Percentiles rank a stretch among this genome's conserved stretches.
Conservation (phyloP, 768 basidiomycete genomes). For the Auricularia heimuer region DNA sequence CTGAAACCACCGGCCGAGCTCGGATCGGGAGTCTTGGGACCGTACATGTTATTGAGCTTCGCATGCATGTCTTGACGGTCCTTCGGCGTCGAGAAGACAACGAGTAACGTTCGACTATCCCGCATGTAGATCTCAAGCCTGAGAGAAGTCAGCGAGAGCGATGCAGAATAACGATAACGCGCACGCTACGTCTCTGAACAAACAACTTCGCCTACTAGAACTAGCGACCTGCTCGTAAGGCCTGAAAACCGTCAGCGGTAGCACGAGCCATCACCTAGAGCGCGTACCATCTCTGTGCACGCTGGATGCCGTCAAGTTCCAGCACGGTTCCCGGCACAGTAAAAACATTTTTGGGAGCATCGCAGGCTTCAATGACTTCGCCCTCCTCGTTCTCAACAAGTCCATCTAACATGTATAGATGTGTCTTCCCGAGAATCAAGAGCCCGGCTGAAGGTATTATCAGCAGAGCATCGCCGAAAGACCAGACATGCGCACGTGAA, state of each 20-base stretch:
- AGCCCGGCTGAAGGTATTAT: slow-evolving; percentile 52
- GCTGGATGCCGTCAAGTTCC: slow-evolving; percentile 68
- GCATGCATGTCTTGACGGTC: slow-evolving; percentile 48
- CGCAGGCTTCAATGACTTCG: slow-evolving; percentile 78
- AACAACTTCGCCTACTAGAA: slow-evolving; percentile 71
- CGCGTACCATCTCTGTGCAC: slow-evolving; percentile 71
- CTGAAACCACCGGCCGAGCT: slow-evolving; percentile 39
- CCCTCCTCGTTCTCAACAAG: slow-evolving; percentile 79
- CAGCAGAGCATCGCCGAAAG: background rate
- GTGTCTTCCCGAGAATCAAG: slow-evolving; percentile 74
- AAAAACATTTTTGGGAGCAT: slow-evolving; percentile 73
- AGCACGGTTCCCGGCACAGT: slow-evolving; percentile 79
- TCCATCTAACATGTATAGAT: slow-evolving; percentile 86
- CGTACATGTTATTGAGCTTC: slow-evolving; percentile 7
- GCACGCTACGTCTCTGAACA: slow-evolving; percentile 88
- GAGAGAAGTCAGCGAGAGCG: background rate
- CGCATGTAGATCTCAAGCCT: slow-evolving; percentile 90
- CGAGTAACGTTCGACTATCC: slow-evolving; percentile 78
- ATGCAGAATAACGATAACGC: slow-evolving; percentile 18
- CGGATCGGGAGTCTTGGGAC: slow-evolving; percentile 20
- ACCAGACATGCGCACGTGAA: slow-evolving; percentile 51
- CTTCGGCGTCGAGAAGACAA: slow-evolving; percentile 67
- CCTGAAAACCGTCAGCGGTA: slow-evolving; percentile 34
- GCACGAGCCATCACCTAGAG: background rate
- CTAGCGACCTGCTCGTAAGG: slow-evolving; percentile 66